Evolutionary conservation across 768 basidiomycete species (phyloP).

Genomic region (Cantharellus anzutake): DNA sequence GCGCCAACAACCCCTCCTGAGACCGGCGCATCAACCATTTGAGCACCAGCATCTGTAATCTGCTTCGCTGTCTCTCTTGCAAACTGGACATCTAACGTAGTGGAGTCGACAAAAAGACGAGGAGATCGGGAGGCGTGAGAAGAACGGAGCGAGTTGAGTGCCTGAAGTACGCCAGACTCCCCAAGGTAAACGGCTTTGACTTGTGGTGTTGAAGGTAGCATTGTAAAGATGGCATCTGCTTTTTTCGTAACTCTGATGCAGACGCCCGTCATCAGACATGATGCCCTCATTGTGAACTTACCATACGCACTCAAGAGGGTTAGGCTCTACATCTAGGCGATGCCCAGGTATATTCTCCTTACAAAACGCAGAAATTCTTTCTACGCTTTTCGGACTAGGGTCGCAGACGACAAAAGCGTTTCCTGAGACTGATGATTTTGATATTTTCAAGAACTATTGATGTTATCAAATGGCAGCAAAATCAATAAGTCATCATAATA

Average conservation of each 20-base stretch:
- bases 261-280: neutral
- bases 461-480: neutral
- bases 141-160: constrained; percentile 19
- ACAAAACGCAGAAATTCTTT: constrained; percentile 36
- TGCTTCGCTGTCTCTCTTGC: constrained; percentile 43
- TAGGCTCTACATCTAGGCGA: constrained; percentile 34
- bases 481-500: neutral
- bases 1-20: constrained; percentile 89
- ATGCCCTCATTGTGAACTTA: neutral
- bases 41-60: constrained; percentile 35
- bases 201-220: constrained; percentile 85
- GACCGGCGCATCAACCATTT: constrained; percentile 86
- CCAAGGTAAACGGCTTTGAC: constrained; percentile 56
- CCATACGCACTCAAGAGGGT: constrained; percentile 52
- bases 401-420: constrained; percentile 60
- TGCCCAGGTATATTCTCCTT: constrained; percentile 36
- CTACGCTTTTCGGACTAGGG: constrained; percentile 36
- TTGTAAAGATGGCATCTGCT: constrained; percentile 48
- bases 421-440: no score
- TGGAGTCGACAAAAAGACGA: constrained; percentile 64
- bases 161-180: constrained; percentile 3
- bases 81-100: constrained; percentile 67
- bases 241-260: constrained; percentile 12
- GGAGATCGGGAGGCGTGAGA: constrained; percentile 22
- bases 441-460: no score